Evolutionary conservation across 495 filamentous ascomycete species (phyloP).

Genomic region (Annulohypoxylon maeteangense): DNA sequence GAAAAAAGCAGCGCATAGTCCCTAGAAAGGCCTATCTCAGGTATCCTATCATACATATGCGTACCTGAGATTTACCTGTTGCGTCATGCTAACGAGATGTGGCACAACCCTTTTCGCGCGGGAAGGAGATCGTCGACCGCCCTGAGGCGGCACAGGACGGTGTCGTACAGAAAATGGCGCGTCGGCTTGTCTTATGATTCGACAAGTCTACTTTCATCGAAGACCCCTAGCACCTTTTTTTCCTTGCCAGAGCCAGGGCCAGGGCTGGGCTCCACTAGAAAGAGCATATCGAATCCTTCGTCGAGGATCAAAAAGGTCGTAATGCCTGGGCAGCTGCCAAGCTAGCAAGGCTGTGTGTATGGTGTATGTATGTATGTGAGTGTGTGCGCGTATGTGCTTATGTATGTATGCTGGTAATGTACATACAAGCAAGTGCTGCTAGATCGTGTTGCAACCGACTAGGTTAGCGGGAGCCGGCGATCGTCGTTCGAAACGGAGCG

Average conservation of each 20-base stretch:
- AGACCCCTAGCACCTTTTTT: conserved; percentile 11
- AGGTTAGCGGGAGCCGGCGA: conserved; percentile 50
- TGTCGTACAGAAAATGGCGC: conserved; percentile 54
- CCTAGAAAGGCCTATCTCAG: not conserved
- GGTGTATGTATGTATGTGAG: conserved; percentile 7
- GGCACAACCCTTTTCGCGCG: conserved; percentile 40
- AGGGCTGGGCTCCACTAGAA: conserved; percentile 34
- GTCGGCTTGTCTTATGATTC: conserved; percentile 48
- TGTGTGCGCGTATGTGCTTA: conserved; percentile 4
- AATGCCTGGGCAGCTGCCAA: conserved; percentile 33
- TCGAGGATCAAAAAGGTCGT: conserved; percentile 41
- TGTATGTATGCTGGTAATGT: not conserved
- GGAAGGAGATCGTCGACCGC: conserved; percentile 44
- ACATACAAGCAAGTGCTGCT: conserved; percentile 43
- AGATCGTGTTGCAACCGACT: conserved; percentile 49
- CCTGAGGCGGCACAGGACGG: conserved; percentile 47
- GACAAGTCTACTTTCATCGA: conserved; percentile 38
- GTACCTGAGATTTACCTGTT: conserved; percentile 39
- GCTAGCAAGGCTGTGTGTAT: conserved; percentile 33
- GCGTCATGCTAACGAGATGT: conserved; percentile 43
- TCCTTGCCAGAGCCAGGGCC: conserved; percentile 13
- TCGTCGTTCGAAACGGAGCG: conserved; percentile 52
- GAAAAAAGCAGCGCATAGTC: not conserved
- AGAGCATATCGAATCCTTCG: conserved; percentile 43
- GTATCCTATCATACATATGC: conserved; percentile 35